phyloP scores from a whole-genome alignment of 148 eudicot genomes.

The Persicaria maculosa region DNA sequence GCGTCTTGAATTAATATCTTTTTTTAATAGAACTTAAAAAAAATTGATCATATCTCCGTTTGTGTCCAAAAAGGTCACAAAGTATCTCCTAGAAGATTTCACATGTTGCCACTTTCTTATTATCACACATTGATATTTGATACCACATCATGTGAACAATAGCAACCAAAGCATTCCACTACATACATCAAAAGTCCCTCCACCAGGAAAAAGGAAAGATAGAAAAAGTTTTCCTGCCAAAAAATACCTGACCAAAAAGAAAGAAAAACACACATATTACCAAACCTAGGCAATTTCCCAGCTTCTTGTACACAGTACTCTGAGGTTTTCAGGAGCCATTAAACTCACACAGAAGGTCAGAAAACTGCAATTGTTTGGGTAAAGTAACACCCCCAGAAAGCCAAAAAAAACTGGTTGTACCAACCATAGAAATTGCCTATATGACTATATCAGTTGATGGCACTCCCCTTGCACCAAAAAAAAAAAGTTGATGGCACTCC shows the following conservation, averaged over 20 bases:
- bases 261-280: not conserved
- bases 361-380: not conserved
- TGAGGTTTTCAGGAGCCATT: not conserved
- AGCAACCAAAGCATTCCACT: slow-evolving; percentile 6
- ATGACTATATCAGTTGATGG: too few species aligned
- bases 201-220: not conserved
- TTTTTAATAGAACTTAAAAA: not conserved
- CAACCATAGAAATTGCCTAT: not conserved
- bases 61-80: not conserved
- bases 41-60: not conserved
- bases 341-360: not conserved
- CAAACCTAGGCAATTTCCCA: not conserved
- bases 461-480: too few species aligned
- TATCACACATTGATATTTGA: not conserved
- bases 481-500: too few species aligned
- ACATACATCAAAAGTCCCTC: not conserved
- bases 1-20: not conserved
- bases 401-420: not conserved
- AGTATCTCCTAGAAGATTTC: not conserved
- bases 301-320: not conserved
- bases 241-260: not conserved
- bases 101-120: slow-evolving; percentile 4
- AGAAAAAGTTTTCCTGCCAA: not conserved
- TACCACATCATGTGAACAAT: not conserved
- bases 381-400: not conserved